Evolutionary conservation across 1,284 basidiomycete species (phyloP).

Genomic region (Apiotrichum sp.): DNA sequence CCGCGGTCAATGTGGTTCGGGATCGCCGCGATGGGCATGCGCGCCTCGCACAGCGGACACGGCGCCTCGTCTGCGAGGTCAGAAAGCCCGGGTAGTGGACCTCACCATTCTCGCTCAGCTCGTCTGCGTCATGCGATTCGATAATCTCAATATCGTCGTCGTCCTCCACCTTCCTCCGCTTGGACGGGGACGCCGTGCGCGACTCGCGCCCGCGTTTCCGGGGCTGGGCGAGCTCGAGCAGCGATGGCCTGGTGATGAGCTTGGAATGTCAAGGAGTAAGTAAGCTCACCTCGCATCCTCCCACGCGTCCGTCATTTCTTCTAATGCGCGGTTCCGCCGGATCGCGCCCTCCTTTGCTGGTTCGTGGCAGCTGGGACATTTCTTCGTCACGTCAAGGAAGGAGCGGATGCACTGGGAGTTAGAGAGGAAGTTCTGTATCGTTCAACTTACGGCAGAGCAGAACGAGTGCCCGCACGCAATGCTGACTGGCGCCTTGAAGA

Average conservation of each 20-base stretch:
- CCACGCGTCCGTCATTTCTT: slow-evolving; percentile 43
- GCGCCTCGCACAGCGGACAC: slow-evolving; percentile 39
- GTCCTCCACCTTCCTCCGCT: slow-evolving; percentile 7
- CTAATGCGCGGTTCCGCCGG: slow-evolving; percentile 39
- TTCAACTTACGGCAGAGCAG: slow-evolving; percentile 40
- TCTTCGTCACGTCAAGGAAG: slow-evolving; percentile 26
- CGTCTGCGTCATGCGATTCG: slow-evolving; percentile 18
- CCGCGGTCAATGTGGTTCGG: slow-evolving; percentile 41
- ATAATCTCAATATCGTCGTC: slow-evolving; percentile 7
- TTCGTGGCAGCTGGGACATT: slow-evolving; percentile 38
- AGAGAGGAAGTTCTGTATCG: slow-evolving; percentile 5
- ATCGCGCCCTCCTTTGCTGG: slow-evolving; percentile 33
- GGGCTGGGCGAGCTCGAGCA: slow-evolving; percentile 10
- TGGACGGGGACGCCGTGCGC: not conserved
- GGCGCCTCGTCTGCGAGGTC: slow-evolving; percentile 32
- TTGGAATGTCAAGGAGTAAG: slow-evolving; percentile 27
- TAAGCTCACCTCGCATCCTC: slow-evolving; percentile 33
- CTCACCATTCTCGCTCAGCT: slow-evolving; percentile 36
- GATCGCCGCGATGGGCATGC: slow-evolving; percentile 34
- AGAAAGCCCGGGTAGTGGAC: not conserved
- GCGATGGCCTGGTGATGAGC: slow-evolving; percentile 14
- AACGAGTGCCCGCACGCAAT: slow-evolving; percentile 45
- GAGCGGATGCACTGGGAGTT: slow-evolving; percentile 36
- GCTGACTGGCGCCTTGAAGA: slow-evolving; percentile 35
- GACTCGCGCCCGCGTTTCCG: slow-evolving; percentile 9